Conservation (phyloP, 2,329 filamentous ascomycete genomes). For the Botrytis sinoallii region DNA sequence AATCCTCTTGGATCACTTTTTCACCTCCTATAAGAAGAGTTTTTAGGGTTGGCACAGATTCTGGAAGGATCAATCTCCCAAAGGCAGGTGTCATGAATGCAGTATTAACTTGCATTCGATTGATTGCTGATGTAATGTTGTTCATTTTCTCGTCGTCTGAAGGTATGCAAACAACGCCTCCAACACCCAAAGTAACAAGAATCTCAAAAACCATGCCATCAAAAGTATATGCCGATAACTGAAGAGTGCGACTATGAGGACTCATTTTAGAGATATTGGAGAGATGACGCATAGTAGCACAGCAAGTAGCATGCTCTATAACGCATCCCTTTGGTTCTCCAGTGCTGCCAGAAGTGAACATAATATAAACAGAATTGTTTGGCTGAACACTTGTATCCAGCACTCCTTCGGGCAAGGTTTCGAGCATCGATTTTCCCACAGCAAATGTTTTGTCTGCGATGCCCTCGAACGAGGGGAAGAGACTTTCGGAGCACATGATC, state of each 20-base stretch:
- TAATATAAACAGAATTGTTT: conserved; percentile 18
- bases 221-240: conserved; percentile 29
- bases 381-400: neutral
- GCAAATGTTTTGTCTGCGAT: conserved; percentile 4
- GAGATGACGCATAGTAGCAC: conserved; percentile 17
- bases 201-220: conserved; percentile 28
- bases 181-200: conserved; percentile 24
- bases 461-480: neutral
- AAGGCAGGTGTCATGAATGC: conserved; percentile 28
- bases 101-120: conserved; percentile 23
- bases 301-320: conserved; percentile 23
- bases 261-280: conserved; percentile 13
- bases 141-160: conserved; percentile 26
- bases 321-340: conserved; percentile 31
- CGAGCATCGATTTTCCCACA: neutral
- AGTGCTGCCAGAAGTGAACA: conserved; percentile 32
- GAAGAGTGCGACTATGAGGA: conserved; percentile 22
- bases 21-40: conserved; percentile 81
- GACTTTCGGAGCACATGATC: conserved; percentile 21
- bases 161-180: conserved; percentile 29
- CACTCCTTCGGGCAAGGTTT: neutral
- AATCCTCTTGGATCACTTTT: conserved; percentile 64
- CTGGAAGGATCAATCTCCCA: conserved; percentile 73
- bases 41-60: conserved; percentile 69
- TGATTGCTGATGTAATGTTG: conserved; percentile 24